Evolutionary conservation across 768 basidiomycete species (phyloP).

Genomic region (Suillus lakei): DNA sequence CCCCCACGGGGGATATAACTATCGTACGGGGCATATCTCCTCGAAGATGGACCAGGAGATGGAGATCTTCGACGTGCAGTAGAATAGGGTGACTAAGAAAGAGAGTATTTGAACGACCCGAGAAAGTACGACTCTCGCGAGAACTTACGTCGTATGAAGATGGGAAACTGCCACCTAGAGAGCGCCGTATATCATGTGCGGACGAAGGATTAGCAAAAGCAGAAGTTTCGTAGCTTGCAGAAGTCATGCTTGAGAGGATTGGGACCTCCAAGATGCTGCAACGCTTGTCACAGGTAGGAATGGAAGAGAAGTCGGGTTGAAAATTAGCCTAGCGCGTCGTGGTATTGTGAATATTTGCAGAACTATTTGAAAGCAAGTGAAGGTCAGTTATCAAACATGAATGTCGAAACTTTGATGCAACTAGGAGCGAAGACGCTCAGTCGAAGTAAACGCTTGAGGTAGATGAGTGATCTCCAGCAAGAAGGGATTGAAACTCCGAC

Average conservation of each 20-base stretch:
- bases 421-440: neutral
- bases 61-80: slow-evolving; percentile 50
- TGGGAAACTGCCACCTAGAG: slow-evolving; percentile 23
- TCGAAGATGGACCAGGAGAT: slow-evolving; percentile 52
- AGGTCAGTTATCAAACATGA: slow-evolving; percentile 11
- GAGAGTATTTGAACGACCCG: slow-evolving; percentile 10
- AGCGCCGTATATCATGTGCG: slow-evolving; percentile 33
- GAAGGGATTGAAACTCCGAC: slow-evolving; percentile 38
- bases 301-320: slow-evolving; percentile 4
- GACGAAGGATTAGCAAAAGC: slow-evolving; percentile 31
- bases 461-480: slow-evolving; percentile 22
- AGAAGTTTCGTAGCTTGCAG: slow-evolving; percentile 30
- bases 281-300: slow-evolving; percentile 6
- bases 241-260: slow-evolving; percentile 15
- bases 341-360: slow-evolving; percentile 15
- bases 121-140: slow-evolving; percentile 6
- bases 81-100: slow-evolving; percentile 24
- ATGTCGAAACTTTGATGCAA: neutral
- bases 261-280: slow-evolving; percentile 1
- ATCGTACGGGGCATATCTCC: slow-evolving; percentile 49
- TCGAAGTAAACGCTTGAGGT: slow-evolving; percentile 12
- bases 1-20: slow-evolving; percentile 52
- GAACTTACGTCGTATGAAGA: slow-evolving; percentile 37
- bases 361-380: slow-evolving; percentile 19
- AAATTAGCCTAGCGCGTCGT: slow-evolving; percentile 5